Conservation (phyloP, 2,329 filamentous ascomycete species). For the Colletotrichum abscissum region DNA sequence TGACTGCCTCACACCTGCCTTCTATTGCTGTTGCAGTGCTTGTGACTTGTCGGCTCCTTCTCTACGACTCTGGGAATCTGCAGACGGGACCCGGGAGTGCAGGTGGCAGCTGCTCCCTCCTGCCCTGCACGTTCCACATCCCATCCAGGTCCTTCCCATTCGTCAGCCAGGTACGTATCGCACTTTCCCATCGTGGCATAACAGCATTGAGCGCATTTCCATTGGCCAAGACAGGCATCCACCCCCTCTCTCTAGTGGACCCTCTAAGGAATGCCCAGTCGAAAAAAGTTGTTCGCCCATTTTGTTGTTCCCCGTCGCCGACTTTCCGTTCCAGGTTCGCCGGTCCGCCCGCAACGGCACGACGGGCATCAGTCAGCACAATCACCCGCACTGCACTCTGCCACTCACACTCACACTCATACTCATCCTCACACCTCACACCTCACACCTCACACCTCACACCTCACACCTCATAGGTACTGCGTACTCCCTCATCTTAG, state of each 20-base stretch:
- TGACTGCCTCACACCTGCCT: no score
- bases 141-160: constrained; percentile 3
- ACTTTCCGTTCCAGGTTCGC: background rate
- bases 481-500: background rate
- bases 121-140: background rate
- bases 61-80: no score
- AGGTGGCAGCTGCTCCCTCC: background rate
- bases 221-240: constrained; percentile 1
- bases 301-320: background rate
- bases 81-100: no score
- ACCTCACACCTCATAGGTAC: background rate
- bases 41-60: no score
- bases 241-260: background rate
- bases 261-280: constrained; percentile 4
- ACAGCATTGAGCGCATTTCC: constrained; percentile 17
- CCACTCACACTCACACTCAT: no score
- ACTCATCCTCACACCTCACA: no score
- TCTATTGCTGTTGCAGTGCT: no score
- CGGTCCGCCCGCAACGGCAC: background rate
- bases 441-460: background rate
- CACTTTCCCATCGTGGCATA: background rate
- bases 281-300: constrained; percentile 9
- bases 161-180: constrained; percentile 16
- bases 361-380: background rate
- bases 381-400: background rate